A percentile compares a stretch with the other conserved stretches of the same genome.
Evolutionary conservation across 192 early-diverging fungal genomes (phyloP).

Genomic region (Coemansia sp.): DNA sequence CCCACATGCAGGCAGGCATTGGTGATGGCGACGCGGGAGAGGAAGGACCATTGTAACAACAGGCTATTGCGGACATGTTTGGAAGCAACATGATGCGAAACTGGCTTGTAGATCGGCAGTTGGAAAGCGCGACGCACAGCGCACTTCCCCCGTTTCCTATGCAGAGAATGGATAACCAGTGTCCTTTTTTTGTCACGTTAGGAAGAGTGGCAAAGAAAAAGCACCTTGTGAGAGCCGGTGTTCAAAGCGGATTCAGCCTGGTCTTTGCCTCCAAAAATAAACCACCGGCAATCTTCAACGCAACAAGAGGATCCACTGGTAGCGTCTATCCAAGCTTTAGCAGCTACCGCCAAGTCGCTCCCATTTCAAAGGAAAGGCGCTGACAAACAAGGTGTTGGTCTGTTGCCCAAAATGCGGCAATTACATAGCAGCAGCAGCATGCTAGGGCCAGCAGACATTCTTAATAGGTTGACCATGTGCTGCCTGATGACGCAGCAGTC

Average conservation of each 20-base stretch:
- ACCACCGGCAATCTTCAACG: not conserved
- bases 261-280: not conserved
- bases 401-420: not conserved
- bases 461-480: too few relatives aligned
- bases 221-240: not conserved
- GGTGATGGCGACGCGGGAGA: not conserved
- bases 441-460: not conserved
- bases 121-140: not conserved
- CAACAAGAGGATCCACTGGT: not conserved
- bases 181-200: not conserved
- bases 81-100: not conserved
- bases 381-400: not conserved
- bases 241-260: not conserved
- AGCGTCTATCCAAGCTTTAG: too few relatives aligned
- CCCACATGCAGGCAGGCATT: not conserved
- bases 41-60: not conserved
- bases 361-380: too few relatives aligned
- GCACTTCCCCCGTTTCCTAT: not conserved
- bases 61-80: not conserved
- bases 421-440: not conserved
- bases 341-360: too few relatives aligned
- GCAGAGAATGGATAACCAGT: constrained; percentile 8
- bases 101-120: constrained; percentile 1
- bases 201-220: not conserved
- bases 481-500: not conserved